phyloP scores from a whole-genome alignment of 225 moss, liverwort and hornwort genomes.

The Pseudisothecium myosuroides region DNA sequence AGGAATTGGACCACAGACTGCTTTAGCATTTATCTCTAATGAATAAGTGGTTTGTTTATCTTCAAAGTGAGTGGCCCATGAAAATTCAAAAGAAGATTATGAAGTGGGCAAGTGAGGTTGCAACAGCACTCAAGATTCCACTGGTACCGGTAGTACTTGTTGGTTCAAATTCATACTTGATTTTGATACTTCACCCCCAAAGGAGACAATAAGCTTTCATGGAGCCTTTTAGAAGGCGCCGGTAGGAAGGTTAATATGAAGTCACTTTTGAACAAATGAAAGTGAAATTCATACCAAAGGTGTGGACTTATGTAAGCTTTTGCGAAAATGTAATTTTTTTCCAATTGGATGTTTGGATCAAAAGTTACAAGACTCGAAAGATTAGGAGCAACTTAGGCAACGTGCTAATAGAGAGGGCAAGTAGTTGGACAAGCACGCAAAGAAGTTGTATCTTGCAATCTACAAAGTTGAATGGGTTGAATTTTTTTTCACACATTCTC shows the following conservation, averaged over 20 bases:
- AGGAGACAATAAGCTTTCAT: too few species aligned
- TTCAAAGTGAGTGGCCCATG: not conserved
- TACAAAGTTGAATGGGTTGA: not conserved
- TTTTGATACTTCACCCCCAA: too few species aligned
- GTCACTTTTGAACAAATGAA: not conserved
- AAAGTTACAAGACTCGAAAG: not conserved
- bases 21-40: too few species aligned
- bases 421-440: accelerated
- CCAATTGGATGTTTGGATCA: accelerated
- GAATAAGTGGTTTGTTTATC: not conserved
- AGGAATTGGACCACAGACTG: not conserved
- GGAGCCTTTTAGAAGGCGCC: too few species aligned
- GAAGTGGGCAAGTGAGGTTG: not conserved
- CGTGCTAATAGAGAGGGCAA: not conserved
- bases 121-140: not conserved
- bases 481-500: not conserved
- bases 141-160: not conserved
- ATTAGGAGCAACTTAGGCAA: accelerated
- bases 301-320: not conserved
- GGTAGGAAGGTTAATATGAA: not conserved
- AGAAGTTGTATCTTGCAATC: not conserved
- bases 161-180: too few species aligned
- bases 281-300: not conserved
- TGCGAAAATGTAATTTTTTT: not conserved
- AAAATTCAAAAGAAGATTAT: not conserved